Percentiles rank a stretch among this genome's conserved stretches.
Evolutionary conservation across 83 land plant genomes (phyloP).

Genomic region (Isoetes engelmannii): DNA sequence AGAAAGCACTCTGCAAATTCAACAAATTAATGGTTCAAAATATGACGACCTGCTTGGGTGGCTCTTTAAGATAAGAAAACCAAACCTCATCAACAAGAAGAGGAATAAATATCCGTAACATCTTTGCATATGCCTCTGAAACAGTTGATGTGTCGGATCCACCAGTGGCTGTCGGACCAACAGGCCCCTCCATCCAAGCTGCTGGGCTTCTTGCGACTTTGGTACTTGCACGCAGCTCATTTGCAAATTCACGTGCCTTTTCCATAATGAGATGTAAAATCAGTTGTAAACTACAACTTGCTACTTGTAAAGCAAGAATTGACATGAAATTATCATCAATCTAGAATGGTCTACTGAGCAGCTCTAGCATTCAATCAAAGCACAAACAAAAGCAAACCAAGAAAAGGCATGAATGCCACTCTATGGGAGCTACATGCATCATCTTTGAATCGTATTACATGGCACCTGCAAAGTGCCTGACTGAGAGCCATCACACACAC

Average conservation of each 20-base stretch:
- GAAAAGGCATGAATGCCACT: no score
- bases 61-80: not conserved
- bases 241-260: conserved; percentile 97
- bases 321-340: not conserved
- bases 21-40: conserved; percentile 1
- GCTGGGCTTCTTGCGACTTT: conserved; percentile 51
- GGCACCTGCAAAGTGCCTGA: no score
- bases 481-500: no score
- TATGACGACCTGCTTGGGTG: not conserved
- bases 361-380: no score
- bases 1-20: conserved; percentile 79
- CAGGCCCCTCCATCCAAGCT: conserved; percentile 72
- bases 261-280: not conserved
- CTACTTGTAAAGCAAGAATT: conserved; percentile 6
- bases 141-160: conserved; percentile 53
- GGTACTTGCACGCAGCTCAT: conserved; percentile 95
- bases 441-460: no score
- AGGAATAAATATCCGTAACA: conserved; percentile 93
- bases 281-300: not conserved
- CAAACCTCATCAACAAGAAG: conserved; percentile 98
- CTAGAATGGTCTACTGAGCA: no score
- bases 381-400: no score
- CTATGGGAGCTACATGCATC: no score
- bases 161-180: conserved; percentile 43
- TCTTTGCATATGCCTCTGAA: conserved; percentile 88